Evolutionary conservation across 495 filamentous ascomycete genomes (phyloP), one percentile per base, ranked within the genome.

Genomic region (Penicillium lividum): DNA sequence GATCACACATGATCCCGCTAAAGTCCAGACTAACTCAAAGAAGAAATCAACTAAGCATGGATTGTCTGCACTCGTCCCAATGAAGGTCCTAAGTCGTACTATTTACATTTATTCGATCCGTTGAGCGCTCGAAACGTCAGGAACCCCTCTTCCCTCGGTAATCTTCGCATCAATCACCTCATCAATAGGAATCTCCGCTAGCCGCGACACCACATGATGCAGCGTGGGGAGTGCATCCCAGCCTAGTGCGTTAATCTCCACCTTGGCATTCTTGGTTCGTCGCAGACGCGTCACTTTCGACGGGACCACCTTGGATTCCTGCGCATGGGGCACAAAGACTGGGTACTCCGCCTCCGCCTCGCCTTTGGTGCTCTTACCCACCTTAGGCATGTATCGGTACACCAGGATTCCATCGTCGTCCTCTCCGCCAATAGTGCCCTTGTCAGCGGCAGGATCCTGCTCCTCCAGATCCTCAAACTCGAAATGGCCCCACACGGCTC

Each of bases 111-210:
- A 74, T 62, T 81, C 76, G 48, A 84, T 69, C 36, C 73, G 62
- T 53, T 67, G 57, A 4, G 77, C 77, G 49, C 68, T 59, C 13
- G 67, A 71, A 29, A 81, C 70, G 67, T 82, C 80, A 6, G 73
- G 68, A 33, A 82, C 81, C 2, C 82, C 81, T 18, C 56, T 63
- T 0, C 81, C 80, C 54, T 80, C 73, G 6, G 81, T 76, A 5
- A 85, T 68, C 60, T 80, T 82, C 5, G 73, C 80, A 11, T 72
- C 71, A 15, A 85, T 66, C 47, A 84, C 59, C 55, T 80, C 77
- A 61, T 82, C 82, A 7, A 82, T 66, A 0, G 80, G 83, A 45
- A 86, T 74, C 50, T 83, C 80, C 0, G 74, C 78, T 57, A 85
- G 56, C 28, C 70, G 67, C 42, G 68, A 66, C 25, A 82, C 65